phyloP scores from a whole-genome alignment of 2,329 filamentous ascomycete genomes.

The Aspergillus pseudoglaucus region DNA sequence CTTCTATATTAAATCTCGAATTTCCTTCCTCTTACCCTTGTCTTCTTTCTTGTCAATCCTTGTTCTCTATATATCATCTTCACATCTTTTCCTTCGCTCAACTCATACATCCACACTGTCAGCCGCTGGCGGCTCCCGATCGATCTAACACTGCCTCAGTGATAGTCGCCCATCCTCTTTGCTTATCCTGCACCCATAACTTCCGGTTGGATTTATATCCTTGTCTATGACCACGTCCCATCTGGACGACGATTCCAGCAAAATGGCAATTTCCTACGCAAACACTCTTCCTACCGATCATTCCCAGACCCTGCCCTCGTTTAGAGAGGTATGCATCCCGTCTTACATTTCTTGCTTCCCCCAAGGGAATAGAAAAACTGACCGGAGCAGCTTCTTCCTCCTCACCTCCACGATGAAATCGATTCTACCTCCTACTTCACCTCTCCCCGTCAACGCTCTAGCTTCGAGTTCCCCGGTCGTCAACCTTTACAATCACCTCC shows the following conservation, averaged over 20 bases:
- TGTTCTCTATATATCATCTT: neutral
- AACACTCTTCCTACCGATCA: conserved; percentile 26
- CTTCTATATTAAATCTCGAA: neutral
- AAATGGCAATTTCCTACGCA: conserved; percentile 36
- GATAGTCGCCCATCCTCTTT: neutral
- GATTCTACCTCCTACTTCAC: conserved; percentile 32
- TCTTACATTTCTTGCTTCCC: neutral
- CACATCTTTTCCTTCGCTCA: neutral
- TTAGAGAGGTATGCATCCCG: conserved; percentile 28
- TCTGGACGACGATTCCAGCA: conserved; percentile 26
- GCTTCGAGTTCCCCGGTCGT: conserved; percentile 22
- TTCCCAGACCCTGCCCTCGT: conserved; percentile 31
- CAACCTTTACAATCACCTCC: conserved; percentile 13
- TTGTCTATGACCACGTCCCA: conserved; percentile 33
- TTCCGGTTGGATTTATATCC: neutral
- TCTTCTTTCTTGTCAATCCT: conserved; percentile 2
- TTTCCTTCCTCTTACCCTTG: neutral
- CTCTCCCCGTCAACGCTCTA: conserved; percentile 19
- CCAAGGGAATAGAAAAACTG: conserved; percentile 4
- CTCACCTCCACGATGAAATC: conserved; percentile 38
- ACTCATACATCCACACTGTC: neutral
- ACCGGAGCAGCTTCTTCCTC: conserved; percentile 29
- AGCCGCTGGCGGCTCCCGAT: conserved; percentile 3
- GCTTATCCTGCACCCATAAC: neutral
- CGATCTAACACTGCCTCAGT: conserved; percentile 3